A percentile compares a stretch with the other conserved stretches of the same genome.
Evolutionary conservation across 1,284 basidiomycete genomes (phyloP).

Genomic region (Paramarasmius palmivorus): DNA sequence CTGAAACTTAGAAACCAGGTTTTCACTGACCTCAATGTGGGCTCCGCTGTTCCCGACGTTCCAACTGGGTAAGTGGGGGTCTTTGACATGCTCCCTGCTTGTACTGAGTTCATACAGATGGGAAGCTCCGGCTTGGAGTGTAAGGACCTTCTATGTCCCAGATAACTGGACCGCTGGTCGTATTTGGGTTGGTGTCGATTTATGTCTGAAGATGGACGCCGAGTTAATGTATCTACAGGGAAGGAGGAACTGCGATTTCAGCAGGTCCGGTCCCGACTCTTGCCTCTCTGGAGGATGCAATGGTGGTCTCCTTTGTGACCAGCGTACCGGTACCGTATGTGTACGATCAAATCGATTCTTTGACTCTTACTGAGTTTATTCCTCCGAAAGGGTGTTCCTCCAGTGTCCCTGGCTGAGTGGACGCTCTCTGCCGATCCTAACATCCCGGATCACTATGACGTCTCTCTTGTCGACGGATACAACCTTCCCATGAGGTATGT

Average conservation of each 20-base stretch:
- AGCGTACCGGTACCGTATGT: slow-evolving; percentile 40
- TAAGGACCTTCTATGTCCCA: slow-evolving; percentile 41
- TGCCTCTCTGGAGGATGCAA: slow-evolving; percentile 55
- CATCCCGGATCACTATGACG: slow-evolving; percentile 43
- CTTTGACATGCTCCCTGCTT: not conserved
- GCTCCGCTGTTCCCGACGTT: slow-evolving; percentile 31
- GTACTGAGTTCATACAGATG: slow-evolving; percentile 30
- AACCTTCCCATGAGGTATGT: slow-evolving; percentile 47
- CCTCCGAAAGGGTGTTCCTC: not conserved
- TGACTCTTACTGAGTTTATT: too few species aligned
- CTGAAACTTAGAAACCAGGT: slow-evolving; percentile 23
- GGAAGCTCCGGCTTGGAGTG: slow-evolving; percentile 36
- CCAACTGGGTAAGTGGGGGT: slow-evolving; percentile 33
- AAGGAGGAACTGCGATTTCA: slow-evolving; percentile 47
- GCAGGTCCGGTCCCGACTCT: slow-evolving; percentile 44
- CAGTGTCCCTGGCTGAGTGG: slow-evolving; percentile 44
- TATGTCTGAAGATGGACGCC: not conserved
- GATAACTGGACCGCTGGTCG: slow-evolving; percentile 50
- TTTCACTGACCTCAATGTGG: slow-evolving; percentile 43
- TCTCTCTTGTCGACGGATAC: slow-evolving; percentile 54
- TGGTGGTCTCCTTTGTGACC: slow-evolving; percentile 35
- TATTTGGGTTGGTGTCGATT: slow-evolving; percentile 34
- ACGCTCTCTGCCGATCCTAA: slow-evolving; percentile 38
- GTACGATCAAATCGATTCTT: not conserved
- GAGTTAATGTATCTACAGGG: slow-evolving; percentile 28